phyloP scores from a whole-genome alignment of 805 yeast genomes.

The Saccharomycopsis amapae region DNA sequence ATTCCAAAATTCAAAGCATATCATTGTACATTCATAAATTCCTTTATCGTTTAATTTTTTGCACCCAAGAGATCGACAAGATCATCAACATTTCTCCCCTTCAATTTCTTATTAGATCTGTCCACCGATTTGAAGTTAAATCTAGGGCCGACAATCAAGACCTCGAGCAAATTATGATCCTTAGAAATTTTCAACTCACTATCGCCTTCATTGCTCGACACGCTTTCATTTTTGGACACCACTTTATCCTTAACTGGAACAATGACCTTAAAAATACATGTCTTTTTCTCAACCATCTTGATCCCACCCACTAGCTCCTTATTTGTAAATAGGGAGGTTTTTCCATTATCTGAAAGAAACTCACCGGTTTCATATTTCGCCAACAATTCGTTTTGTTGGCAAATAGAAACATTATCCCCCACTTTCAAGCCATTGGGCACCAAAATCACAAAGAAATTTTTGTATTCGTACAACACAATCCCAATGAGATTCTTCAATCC shows the following conservation, averaged over 20 bases:
- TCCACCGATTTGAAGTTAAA: constrained; percentile 70
- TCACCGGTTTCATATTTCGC: background rate
- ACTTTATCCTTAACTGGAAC: constrained; percentile 26
- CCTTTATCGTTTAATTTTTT: no score
- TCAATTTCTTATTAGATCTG: constrained; percentile 78
- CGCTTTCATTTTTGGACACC: background rate
- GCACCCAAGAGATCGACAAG: no score
- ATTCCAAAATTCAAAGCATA: no score
- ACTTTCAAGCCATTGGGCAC: constrained; percentile 13
- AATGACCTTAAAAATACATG: constrained; percentile 52
- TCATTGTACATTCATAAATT: no score
- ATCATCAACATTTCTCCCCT: constrained; percentile 67
- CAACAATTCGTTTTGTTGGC: constrained; percentile 7
- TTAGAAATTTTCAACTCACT: background rate
- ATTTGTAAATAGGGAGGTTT: background rate
- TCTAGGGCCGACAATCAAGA: constrained; percentile 72
- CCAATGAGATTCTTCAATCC: constrained; percentile 11
- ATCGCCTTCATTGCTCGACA: background rate
- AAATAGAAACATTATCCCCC: constrained; percentile 2
- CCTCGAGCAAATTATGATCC: constrained; percentile 39
- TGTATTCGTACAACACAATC: constrained; percentile 18
- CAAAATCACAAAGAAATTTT: constrained; percentile 16
- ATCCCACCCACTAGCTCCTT: constrained; percentile 50
- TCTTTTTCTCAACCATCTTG: constrained; percentile 58
- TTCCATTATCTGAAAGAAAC: background rate